Evolutionary conservation across 345 rosid genomes (phyloP), one percentile per base, ranked within the genome.

Genomic region (Alliaria petiolata): DNA sequence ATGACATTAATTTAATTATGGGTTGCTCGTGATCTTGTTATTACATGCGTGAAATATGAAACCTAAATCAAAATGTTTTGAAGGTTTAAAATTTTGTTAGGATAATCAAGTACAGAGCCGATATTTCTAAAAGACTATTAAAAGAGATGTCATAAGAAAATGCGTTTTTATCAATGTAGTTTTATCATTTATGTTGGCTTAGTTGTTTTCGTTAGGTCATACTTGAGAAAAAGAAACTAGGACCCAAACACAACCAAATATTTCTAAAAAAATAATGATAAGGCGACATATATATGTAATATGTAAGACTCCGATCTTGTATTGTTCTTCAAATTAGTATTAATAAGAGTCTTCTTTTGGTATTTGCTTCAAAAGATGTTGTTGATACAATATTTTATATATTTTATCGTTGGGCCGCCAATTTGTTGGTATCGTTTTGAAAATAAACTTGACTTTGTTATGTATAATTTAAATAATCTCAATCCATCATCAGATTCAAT

Each of bases 401-500:
- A 12, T 71, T 15, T 22, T 1, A 40, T 33, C 19, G 43, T 43
- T 71, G 20, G 53, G 62, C 43, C 16, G 54, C 26, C 62, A 49
- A 7, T 33, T 62, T 62, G 55, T 61, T 71, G 11, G 56, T 63
- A n/a, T 46, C 16, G 8, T 72, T 59, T 36, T 5, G 1, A 28
- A n/a, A 4, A 13, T 22, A 70, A 26, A 11, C 28, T 56, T 65
- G 71, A 47, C 71, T 36, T 36, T 22, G 31, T 26, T 11, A 11
- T 35, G 16, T 6, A 54, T 55, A n/a, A n/a, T n/a, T n/a, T n/a
- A 55, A 25, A 26, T 36, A 45, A 5, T 46, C 22, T 34, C 25
- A 72, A 64, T 30, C 36, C 55, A 35, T 26, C 25, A 64, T 36
- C 46, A 63, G 38, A 44, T 72, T 72, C 22, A 72, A 57, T 72